Base-by-base conservation (phyloP, 495 filamentous ascomycete species). In the Aspergillus cristatus region DNA sequence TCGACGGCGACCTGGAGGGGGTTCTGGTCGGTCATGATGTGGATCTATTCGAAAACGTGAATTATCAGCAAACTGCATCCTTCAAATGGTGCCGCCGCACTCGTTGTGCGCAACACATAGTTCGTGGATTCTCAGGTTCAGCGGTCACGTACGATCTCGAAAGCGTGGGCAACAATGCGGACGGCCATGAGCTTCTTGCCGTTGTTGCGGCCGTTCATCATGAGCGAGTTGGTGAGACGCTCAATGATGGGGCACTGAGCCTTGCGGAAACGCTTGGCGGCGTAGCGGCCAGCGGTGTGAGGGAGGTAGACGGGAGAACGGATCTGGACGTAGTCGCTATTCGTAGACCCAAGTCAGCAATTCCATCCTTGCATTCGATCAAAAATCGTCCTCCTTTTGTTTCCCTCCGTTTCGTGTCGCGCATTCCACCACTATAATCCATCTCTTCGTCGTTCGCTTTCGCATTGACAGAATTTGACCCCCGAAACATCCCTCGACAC, bases 191-290 rank as follows among this genome's bases (percentile, higher is more conserved):
- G 82, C 86, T 99, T 99, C 83, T 99, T 99, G 71, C 91, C 91
- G 84, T 94, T 97, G 82, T 99, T 99, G 71, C 91, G 93, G 63
- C 91, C 91, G 79, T 99, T 94, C 93, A 97, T 97, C 91, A 99
- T 99, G 54, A 99, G 80, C 17, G 91, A 97, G 80, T 99, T 99
- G 74, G 93, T 97, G 44, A 99, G 82, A 65, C 91, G 90, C 84
- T 99, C 91, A 56, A 99, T 94, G 78, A 99, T 97, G 52, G 91
- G 91, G 82, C 91, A 97, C 80, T 97, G 89, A 62, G 93, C 89
- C 80, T 99, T 99, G 74, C 91, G 82, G 86, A 99, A 99, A 55
- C 91, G 83, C 84, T 99, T 99, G 69, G 82, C 80, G 63, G 91
- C 91, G 75, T 96, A 97, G 58, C 91, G 88, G 63, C 91, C 91